Percentiles rank a stretch among this genome's conserved stretches.
phyloP scores from a whole-genome alignment of 1,284 basidiomycete genomes.

The Veloporphyrellus conicus region DNA sequence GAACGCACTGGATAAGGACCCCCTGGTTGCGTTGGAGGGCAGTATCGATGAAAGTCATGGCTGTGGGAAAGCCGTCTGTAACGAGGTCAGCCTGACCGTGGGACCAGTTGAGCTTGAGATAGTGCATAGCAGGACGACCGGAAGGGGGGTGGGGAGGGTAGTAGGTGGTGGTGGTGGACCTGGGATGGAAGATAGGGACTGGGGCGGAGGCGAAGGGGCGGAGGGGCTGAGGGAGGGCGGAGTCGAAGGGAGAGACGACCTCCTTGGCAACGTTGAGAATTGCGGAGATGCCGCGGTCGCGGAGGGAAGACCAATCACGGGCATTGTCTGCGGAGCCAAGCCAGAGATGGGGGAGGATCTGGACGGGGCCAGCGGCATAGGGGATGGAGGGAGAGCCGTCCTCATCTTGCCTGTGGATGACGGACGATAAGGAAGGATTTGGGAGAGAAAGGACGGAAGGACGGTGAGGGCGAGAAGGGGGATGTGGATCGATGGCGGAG shows the following conservation, averaged over 20 bases:
- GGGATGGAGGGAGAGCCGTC: conserved; percentile 59
- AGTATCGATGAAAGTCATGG: conserved; percentile 77
- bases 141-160: conserved; percentile 60
- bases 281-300: conserved; percentile 71
- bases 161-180: conserved; percentile 46
- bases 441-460: conserved; percentile 67
- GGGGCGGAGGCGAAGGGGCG: conserved; percentile 66
- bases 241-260: conserved; percentile 74
- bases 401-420: conserved; percentile 63
- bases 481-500: too few species aligned
- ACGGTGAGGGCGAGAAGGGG: conserved; percentile 42
- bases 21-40: conserved; percentile 71
- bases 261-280: conserved; percentile 96
- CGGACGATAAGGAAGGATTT: conserved; percentile 43
- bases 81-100: conserved; percentile 90
- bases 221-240: conserved; percentile 41
- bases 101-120: conserved; percentile 92
- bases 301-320: conserved; percentile 67
- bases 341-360: conserved; percentile 87
- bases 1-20: conserved; percentile 81
- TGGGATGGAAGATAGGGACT: conserved; percentile 44
- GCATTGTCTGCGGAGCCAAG: conserved; percentile 94
- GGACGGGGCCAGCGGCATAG: conserved; percentile 82
- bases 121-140: conserved; percentile 76
- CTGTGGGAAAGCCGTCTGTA: conserved; percentile 68